Base-by-base conservation (phyloP, 345 rosid species). In the Populus pruinosa region DNA sequence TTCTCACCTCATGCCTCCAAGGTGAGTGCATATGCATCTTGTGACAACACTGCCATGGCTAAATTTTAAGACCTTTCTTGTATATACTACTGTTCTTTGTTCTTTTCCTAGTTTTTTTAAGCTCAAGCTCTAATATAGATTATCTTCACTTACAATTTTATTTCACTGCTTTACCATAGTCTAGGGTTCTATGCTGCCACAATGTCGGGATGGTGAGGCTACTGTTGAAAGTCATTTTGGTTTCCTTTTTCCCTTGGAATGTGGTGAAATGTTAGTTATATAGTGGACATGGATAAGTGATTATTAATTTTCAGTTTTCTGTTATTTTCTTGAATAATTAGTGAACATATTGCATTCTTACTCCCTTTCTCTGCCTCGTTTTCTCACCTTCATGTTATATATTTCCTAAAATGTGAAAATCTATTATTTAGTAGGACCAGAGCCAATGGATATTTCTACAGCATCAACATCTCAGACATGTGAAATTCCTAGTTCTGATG, bases 401-500 rank as follows among this genome's bases (percentile, higher is more conserved):
- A 50, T 50, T 50, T 50, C 56, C 6, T 17, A 50, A 49, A 50
- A 17, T 50, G 21, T 50, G 56, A 50, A 50, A 50, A 50, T 16
- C 21, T 17, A 16, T 50, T 77, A 35, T n/a, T 73, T 65, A 31
- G 18, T 84, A 85, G 97, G 88, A 70, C 86, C 90, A 64, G 98
- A 96, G 83, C 91, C 95, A 71, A 94, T 92, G 96, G 97, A 93
- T 81, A 82, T 89, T 17, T 85, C 81, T 67, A 77, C 85, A 25
- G 49, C 88, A 38, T 74, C 89, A 73, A 80, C 90, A 41, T 87
- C 95, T 78, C 87, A 85, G 86, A 64, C 93, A 49, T 83, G 84
- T 76, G 97, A 89, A 79, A 89, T 96, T 87, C 92, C 92, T 74
- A 87, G 53, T 82, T 87, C 92, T n/a, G 97, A 96, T 82, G 99